Evolutionary conservation across 106 monocot genomes (phyloP).

Genomic region (Apostasia shenzhenica): DNA sequence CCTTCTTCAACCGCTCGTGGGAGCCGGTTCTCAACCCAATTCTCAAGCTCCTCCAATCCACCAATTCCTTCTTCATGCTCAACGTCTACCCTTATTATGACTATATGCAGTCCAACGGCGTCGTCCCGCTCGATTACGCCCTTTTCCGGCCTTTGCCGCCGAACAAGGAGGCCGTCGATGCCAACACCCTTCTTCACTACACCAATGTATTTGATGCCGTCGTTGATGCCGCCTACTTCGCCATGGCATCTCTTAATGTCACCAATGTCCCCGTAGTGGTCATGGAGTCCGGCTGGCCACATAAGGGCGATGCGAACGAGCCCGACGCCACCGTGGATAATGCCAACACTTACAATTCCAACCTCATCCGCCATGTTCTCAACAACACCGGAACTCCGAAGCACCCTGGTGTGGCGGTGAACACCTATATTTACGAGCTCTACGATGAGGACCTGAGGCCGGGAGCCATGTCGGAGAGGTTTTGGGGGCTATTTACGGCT

Average conservation of each 20-base stretch:
- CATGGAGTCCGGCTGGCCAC: constrained; percentile 96
- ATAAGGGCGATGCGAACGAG: constrained; percentile 72
- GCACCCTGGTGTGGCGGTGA: constrained; percentile 73
- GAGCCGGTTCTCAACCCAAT: constrained; percentile 64
- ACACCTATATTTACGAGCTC: constrained; percentile 83
- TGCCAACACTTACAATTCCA: constrained; percentile 91
- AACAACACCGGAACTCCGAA: constrained; percentile 91
- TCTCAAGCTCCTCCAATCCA: constrained; percentile 85
- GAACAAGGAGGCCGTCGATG: constrained; percentile 91
- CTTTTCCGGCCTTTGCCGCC: constrained; percentile 93
- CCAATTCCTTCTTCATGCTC: constrained; percentile 66
- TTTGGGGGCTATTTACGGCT: constrained; percentile 80
- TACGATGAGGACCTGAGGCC: constrained; percentile 89
- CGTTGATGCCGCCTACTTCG: constrained; percentile 92
- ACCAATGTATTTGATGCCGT: constrained; percentile 95
- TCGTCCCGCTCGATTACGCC: constrained; percentile 93
- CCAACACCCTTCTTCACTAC: constrained; percentile 97
- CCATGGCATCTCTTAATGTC: constrained; percentile 83
- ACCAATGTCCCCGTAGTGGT: constrained; percentile 83
- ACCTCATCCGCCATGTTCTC: constrained; percentile 77
- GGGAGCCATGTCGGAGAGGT: constrained; percentile 67
- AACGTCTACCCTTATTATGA: constrained; percentile 99
- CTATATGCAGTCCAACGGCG: constrained; percentile 86
- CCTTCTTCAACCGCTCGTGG: constrained; percentile 93
- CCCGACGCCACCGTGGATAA: constrained; percentile 86